phyloP scores from a whole-genome alignment of 306 rosid genomes.

The Corylus avellana region DNA sequence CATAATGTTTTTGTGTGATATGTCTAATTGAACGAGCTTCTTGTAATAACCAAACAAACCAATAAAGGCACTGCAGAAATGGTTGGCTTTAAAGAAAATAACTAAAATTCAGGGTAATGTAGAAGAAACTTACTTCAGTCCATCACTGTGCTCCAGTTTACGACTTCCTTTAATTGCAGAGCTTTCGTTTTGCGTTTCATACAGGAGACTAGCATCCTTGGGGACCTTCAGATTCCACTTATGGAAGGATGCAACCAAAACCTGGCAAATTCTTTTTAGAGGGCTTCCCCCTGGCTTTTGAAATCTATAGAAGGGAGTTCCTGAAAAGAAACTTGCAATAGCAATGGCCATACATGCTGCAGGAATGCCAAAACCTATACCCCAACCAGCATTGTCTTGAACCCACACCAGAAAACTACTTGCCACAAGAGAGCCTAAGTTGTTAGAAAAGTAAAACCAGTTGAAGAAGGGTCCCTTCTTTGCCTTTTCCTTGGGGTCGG shows the following conservation, averaged over 20 bases:
- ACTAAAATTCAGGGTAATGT: not conserved
- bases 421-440: constrained; percentile 33
- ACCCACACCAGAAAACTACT: constrained; percentile 37
- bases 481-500: constrained; percentile 28
- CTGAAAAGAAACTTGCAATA: constrained; percentile 28
- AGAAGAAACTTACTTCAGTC: constrained; percentile 23
- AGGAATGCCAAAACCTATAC: constrained; percentile 40
- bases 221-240: constrained; percentile 26
- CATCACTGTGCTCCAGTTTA: constrained; percentile 29
- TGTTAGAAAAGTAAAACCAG: constrained; percentile 41
- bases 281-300: constrained; percentile 43
- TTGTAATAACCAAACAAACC: not conserved
- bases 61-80: not conserved
- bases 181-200: constrained; percentile 23
- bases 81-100: not conserved
- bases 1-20: too few relatives aligned
- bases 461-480: constrained; percentile 41
- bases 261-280: constrained; percentile 34
- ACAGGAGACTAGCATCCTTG: constrained; percentile 20
- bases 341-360: constrained; percentile 31
- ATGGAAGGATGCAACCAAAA: constrained; percentile 30
- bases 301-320: constrained; percentile 36
- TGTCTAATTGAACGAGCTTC: too few relatives aligned
- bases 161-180: constrained; percentile 31
- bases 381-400: constrained; percentile 43